Conservation (phyloP, 2,329 filamentous ascomycete species). For the Graphilbum fragrans region DNA sequence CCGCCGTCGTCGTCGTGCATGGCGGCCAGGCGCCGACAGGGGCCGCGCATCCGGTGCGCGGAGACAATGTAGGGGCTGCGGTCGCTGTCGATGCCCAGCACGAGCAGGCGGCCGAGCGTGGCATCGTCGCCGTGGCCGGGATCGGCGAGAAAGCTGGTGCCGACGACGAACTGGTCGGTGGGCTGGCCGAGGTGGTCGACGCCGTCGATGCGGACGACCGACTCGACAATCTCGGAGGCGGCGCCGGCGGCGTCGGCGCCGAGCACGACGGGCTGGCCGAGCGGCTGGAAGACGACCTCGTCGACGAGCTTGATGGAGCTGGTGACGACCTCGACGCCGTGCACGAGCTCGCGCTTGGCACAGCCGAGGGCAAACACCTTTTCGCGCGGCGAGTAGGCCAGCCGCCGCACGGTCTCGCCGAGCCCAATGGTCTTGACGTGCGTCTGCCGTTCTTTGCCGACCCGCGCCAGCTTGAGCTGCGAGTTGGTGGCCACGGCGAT, state of each 20-base stretch:
- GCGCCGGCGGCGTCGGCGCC: slow-evolving; percentile 41
- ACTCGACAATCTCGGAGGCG: slow-evolving; percentile 65
- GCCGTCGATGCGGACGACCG: slow-evolving; percentile 66
- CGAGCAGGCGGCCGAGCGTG: slow-evolving; percentile 64
- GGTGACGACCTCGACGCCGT: slow-evolving; percentile 61
- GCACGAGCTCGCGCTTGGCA: slow-evolving; percentile 59
- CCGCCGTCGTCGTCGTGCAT: slow-evolving; percentile 24
- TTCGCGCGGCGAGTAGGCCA: slow-evolving; percentile 71
- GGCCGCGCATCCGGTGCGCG: slow-evolving; percentile 60
- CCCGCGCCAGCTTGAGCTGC: slow-evolving; percentile 65
- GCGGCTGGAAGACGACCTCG: slow-evolving; percentile 71
- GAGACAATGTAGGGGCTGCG: slow-evolving; percentile 61
- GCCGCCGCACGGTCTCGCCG: slow-evolving; percentile 70
- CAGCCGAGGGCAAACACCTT: slow-evolving; percentile 81
- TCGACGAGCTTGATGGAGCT: slow-evolving; percentile 85
- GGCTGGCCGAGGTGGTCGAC: slow-evolving; percentile 40
- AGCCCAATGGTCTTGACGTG: slow-evolving; percentile 75
- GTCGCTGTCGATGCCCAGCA: slow-evolving; percentile 71
- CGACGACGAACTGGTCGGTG: slow-evolving; percentile 78
- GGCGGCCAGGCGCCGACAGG: slow-evolving; percentile 67
- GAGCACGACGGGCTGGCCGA: slow-evolving; percentile 58
- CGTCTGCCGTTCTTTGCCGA: slow-evolving; percentile 77
- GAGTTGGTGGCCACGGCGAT: slow-evolving; percentile 69
- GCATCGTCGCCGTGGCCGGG: slow-evolving; percentile 31
- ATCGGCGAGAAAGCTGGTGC: slow-evolving; percentile 66